Conservation (phyloP, 257 asterid genomes). For the Penstemon barbatus region DNA sequence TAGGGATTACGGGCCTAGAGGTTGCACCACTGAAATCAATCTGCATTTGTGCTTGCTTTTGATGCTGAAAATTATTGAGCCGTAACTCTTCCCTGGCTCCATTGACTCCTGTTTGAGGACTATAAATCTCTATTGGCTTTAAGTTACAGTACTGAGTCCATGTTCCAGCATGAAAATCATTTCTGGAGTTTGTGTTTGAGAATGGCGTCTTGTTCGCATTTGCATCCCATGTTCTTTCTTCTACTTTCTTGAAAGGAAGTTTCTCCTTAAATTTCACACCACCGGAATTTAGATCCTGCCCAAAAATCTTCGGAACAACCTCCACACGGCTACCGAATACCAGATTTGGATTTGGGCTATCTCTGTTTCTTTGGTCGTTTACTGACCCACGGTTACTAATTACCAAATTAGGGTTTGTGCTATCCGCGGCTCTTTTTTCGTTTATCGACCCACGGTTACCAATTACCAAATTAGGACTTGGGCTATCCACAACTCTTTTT, state of each 20-base stretch:
- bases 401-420: constrained; percentile 14
- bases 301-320: constrained; percentile 56
- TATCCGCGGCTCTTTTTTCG: not conserved
- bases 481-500: no score
- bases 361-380: constrained; percentile 39
- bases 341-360: constrained; percentile 31
- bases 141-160: constrained; percentile 45
- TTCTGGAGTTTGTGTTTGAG: constrained; percentile 30
- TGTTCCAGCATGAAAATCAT: constrained; percentile 45
- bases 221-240: constrained; percentile 39
- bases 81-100: constrained; percentile 49
- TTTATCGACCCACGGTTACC: no score
- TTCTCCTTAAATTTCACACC: constrained; percentile 47
- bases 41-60: constrained; percentile 63
- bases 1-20: constrained; percentile 38
- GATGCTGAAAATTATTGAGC: constrained; percentile 45
- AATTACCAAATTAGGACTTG: no score
- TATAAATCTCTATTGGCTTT: constrained; percentile 41
- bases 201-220: constrained; percentile 45
- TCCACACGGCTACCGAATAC: constrained; percentile 39
- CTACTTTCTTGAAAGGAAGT: constrained; percentile 39
- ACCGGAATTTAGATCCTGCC: constrained; percentile 56
- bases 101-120: constrained; percentile 40
- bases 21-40: constrained; percentile 67
- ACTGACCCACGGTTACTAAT: not conserved